Percentiles rank a stretch among this genome's conserved stretches.
These are phyloP conservation scores for Geotrichum histeridarum DNA, from an alignment of 1,139 yeast species.

Conservation along the genomic window DNA sequence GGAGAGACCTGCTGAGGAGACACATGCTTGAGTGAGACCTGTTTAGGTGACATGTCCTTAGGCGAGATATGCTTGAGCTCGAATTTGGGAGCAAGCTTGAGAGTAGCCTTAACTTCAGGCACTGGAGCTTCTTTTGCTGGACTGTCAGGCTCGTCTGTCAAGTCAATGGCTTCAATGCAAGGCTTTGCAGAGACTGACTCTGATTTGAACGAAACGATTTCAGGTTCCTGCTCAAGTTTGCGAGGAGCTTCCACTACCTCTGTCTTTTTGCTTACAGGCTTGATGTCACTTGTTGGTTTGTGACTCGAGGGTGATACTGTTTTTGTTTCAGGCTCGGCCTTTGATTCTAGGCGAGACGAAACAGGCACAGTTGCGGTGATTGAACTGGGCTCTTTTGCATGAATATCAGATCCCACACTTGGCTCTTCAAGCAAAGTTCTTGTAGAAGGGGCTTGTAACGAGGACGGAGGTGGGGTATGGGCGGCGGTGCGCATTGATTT, in stretches of 20 bases:
- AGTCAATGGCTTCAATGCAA: background rate
- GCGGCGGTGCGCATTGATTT: conserved; percentile 11
- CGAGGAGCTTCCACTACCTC: background rate
- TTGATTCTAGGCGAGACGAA: background rate
- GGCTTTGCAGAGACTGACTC: background rate
- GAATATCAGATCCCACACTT: background rate
- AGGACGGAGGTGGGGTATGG: background rate
- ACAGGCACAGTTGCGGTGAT: background rate
- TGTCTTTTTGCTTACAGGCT: background rate
- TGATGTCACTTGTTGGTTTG: background rate
- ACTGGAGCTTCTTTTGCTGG: background rate
- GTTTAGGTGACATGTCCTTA: too few species aligned
- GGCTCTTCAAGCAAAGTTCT: background rate
- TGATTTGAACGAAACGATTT: background rate
- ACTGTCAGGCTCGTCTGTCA: background rate
- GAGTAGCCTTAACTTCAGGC: too few species aligned
- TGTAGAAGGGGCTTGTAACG: background rate
- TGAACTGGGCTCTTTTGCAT: background rate
- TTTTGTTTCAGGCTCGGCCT: background rate
- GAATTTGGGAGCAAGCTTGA: too few species aligned
- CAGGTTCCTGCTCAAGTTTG: background rate
- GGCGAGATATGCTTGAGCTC: too few species aligned
- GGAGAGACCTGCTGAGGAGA: too few species aligned
- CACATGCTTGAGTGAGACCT: too few species aligned
- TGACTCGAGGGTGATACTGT: background rate